Evolutionary conservation across 306 rosid species (phyloP).

Genomic region (apple (Malus domestica)): ASM211411v1 NC_041803.1:16799001-16799500

Average conservation of each 20-base stretch:
- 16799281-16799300: conserved; percentile 38
- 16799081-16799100: conserved; percentile 27
- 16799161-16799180: conserved; percentile 21
- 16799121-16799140: conserved; percentile 24
- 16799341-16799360: conserved; percentile 24
- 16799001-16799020: background rate
- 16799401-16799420: conserved; percentile 13
- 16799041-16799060: conserved; percentile 33
- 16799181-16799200: conserved; percentile 18
- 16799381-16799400: conserved; percentile 17
- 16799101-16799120: conserved; percentile 24
- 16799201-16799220: conserved; percentile 12
- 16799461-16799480: conserved; percentile 64
- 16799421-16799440: conserved; percentile 26
- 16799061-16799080: conserved; percentile 34
- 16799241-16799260: conserved; percentile 21
- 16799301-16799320: conserved; percentile 19
- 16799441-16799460: conserved; percentile 47
- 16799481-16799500: conserved; percentile 29
- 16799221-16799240: conserved; percentile 20
- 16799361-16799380: conserved; percentile 17
- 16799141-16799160: conserved; percentile 22
- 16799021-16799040: conserved; percentile 8
- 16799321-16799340: conserved; percentile 23
- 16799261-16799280: conserved; percentile 43